Percentiles rank a stretch among this genome's conserved stretches.
Evolutionary conservation across 768 basidiomycete genomes (phyloP).

Genomic region (Boletus vinaceobasis): DNA sequence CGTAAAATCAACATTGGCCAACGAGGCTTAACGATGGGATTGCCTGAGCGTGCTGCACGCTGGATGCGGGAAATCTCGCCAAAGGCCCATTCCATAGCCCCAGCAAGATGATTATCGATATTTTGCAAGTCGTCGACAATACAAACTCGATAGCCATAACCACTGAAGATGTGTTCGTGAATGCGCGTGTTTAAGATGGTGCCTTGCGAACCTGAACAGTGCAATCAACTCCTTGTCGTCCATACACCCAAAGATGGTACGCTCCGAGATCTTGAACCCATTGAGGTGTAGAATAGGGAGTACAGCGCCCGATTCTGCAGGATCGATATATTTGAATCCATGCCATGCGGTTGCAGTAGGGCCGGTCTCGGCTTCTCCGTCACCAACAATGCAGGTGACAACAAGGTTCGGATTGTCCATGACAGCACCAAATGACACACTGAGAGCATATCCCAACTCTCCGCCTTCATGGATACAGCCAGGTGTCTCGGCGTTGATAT

Average conservation of each 20-base stretch:
- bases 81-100: constrained; percentile 78
- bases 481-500: constrained; percentile 81
- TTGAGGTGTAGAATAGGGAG: constrained; percentile 89
- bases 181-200: neutral
- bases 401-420: constrained; percentile 91
- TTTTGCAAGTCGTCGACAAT: constrained; percentile 66
- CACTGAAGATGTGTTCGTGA: constrained; percentile 35
- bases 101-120: constrained; percentile 78
- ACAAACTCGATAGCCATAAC: constrained; percentile 86
- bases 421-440: constrained; percentile 81
- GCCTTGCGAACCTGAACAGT: constrained; percentile 57
- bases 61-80: constrained; percentile 76
- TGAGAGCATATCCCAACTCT: constrained; percentile 85
- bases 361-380: constrained; percentile 83
- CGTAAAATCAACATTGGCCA: constrained; percentile 88
- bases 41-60: constrained; percentile 67
- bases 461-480: constrained; percentile 91
- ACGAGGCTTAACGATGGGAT: constrained; percentile 81
- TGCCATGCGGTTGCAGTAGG: constrained; percentile 83
- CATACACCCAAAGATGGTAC: constrained; percentile 89
- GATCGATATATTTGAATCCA: constrained; percentile 86
- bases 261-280: constrained; percentile 87
- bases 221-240: constrained; percentile 78
- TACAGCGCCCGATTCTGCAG: constrained; percentile 84
- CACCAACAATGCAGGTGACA: constrained; percentile 79